Evolutionary conservation across 352 stramenopile species (phyloP), one percentile per base, ranked within the genome.

Genomic region (Phytopythium litorale): DNA sequence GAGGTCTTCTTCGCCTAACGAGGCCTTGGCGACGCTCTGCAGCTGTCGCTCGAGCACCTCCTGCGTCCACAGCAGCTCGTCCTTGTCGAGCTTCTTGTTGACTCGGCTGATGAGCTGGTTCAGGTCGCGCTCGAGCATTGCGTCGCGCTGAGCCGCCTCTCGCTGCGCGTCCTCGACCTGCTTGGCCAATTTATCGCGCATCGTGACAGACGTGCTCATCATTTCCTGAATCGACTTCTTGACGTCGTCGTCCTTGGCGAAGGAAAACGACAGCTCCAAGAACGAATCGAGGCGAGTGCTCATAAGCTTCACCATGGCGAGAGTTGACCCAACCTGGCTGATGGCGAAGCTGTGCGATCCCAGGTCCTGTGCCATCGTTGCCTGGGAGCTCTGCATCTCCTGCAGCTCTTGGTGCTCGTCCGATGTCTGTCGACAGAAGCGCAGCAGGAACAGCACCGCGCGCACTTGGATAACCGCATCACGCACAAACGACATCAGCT

Each of bases 71-170:
- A 90, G 68, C 37, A 92, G 67, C 32, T 92, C 78, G 57, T 89
- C 80, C 63, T 90, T 89, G 64, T 92, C 82, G 3, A 88, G 73
- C 42, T 91, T 91, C 63, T 87, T 90, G 55, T 78, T 84, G 33
- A 92, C 76, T 8, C 80, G 80, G 9, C 70, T 71, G 21, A 82
- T 77, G 18, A 92, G 68, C 43, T 92, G 81, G 43, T 72, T 71
- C 45, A 92, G 58, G 30, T 92, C 83, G 7, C 71, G 65, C 45
- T 88, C 83, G 0, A 92, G 62, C 7, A 76, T 50, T 16, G 79
- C 75, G 30, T 89, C 77, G 6, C 79, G 77, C 43, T 81, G 71
- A 16, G 79, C 46, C 8, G 77, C 73, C 38, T 89, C 79, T 15
- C 16, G 65, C 28, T 81, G 58, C 0, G 67, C 79, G 9, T 49